Evolutionary conservation across 345 rosid genomes (phyloP).

Genomic region (Salix dunnii): DNA sequence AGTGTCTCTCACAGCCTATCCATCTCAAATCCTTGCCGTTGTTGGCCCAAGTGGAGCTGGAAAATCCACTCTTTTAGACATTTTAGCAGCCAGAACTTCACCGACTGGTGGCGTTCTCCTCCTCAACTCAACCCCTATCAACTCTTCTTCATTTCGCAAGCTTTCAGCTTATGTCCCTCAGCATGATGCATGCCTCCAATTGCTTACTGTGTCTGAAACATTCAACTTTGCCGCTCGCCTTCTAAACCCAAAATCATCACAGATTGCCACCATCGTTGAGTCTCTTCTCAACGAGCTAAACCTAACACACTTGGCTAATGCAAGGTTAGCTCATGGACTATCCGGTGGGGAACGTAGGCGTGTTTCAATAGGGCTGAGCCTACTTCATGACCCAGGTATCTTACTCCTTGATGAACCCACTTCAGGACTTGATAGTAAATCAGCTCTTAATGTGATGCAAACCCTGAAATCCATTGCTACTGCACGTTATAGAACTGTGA

Average conservation of each 20-base stretch:
- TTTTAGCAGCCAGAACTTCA: conserved; percentile 73
- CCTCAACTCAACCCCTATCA: conserved; percentile 66
- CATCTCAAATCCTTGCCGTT: conserved; percentile 81
- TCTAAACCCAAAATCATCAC: conserved; percentile 44
- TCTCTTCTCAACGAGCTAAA: conserved; percentile 64
- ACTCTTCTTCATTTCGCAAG: conserved; percentile 76
- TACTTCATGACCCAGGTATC: conserved; percentile 81
- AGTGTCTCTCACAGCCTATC: conserved; percentile 69
- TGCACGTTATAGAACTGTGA: conserved; percentile 63
- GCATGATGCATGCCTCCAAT: conserved; percentile 67
- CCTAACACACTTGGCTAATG: conserved; percentile 50
- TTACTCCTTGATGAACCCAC: conserved; percentile 92
- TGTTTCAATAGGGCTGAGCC: conserved; percentile 79
- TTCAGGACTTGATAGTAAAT: conserved; percentile 78
- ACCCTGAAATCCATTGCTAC: conserved; percentile 58
- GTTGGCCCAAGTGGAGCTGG: conserved; percentile 99
- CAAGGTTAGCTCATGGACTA: conserved; percentile 51
- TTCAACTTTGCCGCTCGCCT: conserved; percentile 70
- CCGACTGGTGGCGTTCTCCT: conserved; percentile 67
- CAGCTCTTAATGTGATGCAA: conserved; percentile 72
- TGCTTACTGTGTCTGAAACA: conserved; percentile 76
- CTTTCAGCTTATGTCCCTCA: conserved; percentile 89
- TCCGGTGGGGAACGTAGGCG: conserved; percentile 88
- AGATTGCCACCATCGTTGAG: conserved; percentile 34
- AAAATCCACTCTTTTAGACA: conserved; percentile 91